Evolutionary conservation across 2,329 filamentous ascomycete genomes (phyloP).

Genomic region (Bimuria novae-zelandiae): DNA sequence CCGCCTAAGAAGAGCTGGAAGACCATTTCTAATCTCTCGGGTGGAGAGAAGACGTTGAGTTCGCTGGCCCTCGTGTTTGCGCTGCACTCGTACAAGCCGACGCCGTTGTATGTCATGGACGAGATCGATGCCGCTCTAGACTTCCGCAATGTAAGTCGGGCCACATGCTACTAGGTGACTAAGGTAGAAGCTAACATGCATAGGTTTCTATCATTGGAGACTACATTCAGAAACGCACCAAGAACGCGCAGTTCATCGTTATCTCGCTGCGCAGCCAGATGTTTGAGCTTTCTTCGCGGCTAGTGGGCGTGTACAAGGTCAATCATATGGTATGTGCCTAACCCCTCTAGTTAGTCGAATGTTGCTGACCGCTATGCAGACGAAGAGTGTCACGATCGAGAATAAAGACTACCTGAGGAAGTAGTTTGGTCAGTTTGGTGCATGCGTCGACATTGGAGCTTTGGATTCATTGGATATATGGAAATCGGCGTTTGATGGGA

Average conservation of each 20-base stretch:
- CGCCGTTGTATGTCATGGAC: slow-evolving; percentile 98
- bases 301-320: slow-evolving; percentile 99
- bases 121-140: slow-evolving; percentile 98
- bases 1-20: slow-evolving; percentile 99
- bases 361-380: slow-evolving; percentile 44
- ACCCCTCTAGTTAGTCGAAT: background rate
- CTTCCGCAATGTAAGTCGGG: slow-evolving; percentile 87
- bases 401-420: slow-evolving; percentile 52
- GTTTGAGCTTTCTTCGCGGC: slow-evolving; percentile 95
- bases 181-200: slow-evolving; percentile 5
- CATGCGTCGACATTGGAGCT: background rate
- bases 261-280: slow-evolving; percentile 99
- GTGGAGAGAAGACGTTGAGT: slow-evolving; percentile 95
- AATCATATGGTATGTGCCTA: slow-evolving; percentile 77
- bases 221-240: slow-evolving; percentile 98
- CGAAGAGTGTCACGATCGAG: slow-evolving; percentile 59
- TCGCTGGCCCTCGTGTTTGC: slow-evolving; percentile 96
- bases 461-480: background rate
- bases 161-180: background rate
- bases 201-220: slow-evolving; percentile 96
- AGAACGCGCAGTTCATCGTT: slow-evolving; percentile 99
- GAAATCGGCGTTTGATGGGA: background rate
- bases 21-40: slow-evolving; percentile 94
- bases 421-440: background rate
- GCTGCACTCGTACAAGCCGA: slow-evolving; percentile 96